Evolutionary conservation across 129 eudicot species (phyloP), one percentile per base, ranked within the genome.

Genomic region (Flaveria sonorensis): DNA sequence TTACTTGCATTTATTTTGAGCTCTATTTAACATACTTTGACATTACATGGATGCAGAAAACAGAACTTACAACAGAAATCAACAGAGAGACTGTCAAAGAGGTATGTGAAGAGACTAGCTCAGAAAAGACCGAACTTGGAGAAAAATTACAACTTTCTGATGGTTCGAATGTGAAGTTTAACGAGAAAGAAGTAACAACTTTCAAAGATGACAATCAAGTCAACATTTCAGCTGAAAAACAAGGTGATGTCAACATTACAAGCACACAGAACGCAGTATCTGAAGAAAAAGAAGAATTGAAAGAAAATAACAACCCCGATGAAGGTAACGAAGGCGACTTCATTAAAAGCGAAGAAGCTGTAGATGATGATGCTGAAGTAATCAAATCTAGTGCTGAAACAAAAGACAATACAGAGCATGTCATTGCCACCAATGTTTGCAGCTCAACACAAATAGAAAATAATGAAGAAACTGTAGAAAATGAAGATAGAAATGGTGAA

Each of bases 321-420:
- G 70, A 56, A 47, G 65, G 39, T 45, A 43, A 15, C 0, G 60
- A 26, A 10, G 48, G 28, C 2, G 53, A 48, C 56, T 36, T 68
- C 24, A 69, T 23, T 68, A 11, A 39, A 52, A 61, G 56, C 23
- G 39, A 21, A 70, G 81, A 52, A 19, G 20, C 4, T 45, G 36
- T 28, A 61, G 70, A 64, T 40, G 69, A 77, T 36, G 77, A 75
- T 74, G 64, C 78, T 48, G 69, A 61, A 68, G 89, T 50, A 62
- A 72, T 56, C 64, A 73, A 59, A 45, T 59, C 78, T 42, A 74
- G 43, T 75, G 47, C 47, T 39, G 50, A 61, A 20, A 39, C 57
- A 62, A 36, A 62, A 30, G 50, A 78, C n/a, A 48, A 51, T 3
- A 26, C 40, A 14, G 76, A 72, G 65, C 30, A 72, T 53, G 76